Base-by-base conservation (phyloP, 371 early-diverging fungal species). In the Syncephalastrum racemosum region DNA sequence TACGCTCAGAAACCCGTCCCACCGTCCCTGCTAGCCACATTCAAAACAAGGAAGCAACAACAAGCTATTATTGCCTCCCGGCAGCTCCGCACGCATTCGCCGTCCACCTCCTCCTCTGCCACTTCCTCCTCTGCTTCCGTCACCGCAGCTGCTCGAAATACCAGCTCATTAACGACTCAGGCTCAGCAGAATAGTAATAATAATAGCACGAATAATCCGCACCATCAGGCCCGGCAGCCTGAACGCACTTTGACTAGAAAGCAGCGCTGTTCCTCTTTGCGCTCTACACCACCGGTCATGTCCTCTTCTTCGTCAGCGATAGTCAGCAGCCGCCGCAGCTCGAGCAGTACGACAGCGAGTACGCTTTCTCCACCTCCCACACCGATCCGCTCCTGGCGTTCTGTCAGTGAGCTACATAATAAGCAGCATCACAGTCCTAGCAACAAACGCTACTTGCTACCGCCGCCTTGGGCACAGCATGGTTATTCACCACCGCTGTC, bases 21-120 rank as follows among this genome's bases (percentile, higher is more conserved):
- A 15, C 53, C 54, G 7, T 53, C 55, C 15, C 40, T 58, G 14
- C 45, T 60, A 20, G 43, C 50, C 14, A 54, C 55, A 20, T 54
- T 60, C 41, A 54, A 63, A 62, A 54, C 59, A 24, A 54, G 52
- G 54, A 51, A 56, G 53, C 73, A 77, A 50, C 77, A 77, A 56
- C 69, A 71, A 44, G 77, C 77, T 1, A 77, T 77, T 39, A 77
- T 77, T 56, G 69, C 65, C 50, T 68, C 70, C 46, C 65, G 76
- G 22, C 71, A 66, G 61, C 59, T 62, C 14, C 60, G 57, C 22
- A 25, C 53, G 46, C 44, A 45, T 4, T 4, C 47, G 53, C n/a
- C 59, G 58, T 45, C 19, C 36, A 41, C 19, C 41, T 27, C 48
- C 22, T 12, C n/a, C 20, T 20, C 42, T 42, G 20, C n/a, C 0